Percentiles rank a stretch among this genome's conserved stretches.
These are phyloP conservation scores for Fusarium sp. DNA, from an alignment of 2,329 filamentous ascomycete species.

Conservation along the genomic window DNA sequence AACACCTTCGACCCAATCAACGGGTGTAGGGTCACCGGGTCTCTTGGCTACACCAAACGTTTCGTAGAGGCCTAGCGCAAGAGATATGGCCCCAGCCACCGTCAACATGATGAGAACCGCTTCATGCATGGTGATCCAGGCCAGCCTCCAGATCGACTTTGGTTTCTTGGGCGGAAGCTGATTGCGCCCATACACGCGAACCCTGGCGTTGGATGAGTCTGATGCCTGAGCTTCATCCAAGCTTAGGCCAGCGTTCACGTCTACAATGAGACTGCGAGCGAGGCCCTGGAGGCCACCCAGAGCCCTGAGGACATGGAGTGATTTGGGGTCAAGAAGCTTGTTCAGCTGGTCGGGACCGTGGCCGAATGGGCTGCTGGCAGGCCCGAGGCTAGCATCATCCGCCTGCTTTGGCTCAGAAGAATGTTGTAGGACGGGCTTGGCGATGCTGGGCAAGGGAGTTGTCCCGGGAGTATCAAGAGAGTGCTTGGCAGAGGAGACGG, in stretches of 20 bases:
- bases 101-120: constrained; percentile 21
- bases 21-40: constrained; percentile 22
- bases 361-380: constrained; percentile 5
- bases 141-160: constrained; percentile 23
- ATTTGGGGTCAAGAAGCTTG: constrained; percentile 19
- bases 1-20: constrained; percentile 26
- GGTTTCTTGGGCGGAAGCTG: constrained; percentile 20
- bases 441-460: constrained; percentile 26
- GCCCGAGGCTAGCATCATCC: background rate
- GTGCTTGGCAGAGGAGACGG: constrained; percentile 5
- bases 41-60: constrained; percentile 11
- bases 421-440: constrained; percentile 13
- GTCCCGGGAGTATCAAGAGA: constrained; percentile 9
- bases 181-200: constrained; percentile 17
- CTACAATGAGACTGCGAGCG: constrained; percentile 11
- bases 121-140: constrained; percentile 26
- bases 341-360: constrained; percentile 12
- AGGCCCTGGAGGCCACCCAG: constrained; percentile 17
- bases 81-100: constrained; percentile 21
- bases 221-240: constrained; percentile 12
- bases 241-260: constrained; percentile 22
- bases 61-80: constrained; percentile 16
- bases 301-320: constrained; percentile 8
- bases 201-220: constrained; percentile 1
- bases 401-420: constrained; percentile 2